phyloP scores from a whole-genome alignment of 2,329 filamentous ascomycete species.

The Diaporthe sp. region DNA sequence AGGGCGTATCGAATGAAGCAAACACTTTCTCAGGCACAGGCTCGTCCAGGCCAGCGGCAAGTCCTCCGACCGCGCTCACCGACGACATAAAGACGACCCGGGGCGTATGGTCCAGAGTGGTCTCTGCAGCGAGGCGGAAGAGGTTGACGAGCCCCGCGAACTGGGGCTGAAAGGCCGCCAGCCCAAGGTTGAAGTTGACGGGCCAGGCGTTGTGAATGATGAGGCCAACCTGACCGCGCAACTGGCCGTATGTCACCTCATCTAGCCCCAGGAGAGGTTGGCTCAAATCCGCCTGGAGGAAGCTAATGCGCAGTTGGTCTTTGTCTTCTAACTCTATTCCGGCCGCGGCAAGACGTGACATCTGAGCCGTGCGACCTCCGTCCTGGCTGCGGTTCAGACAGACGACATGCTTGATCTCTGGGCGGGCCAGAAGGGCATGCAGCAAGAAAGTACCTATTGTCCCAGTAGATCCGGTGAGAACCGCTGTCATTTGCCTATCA shows the following conservation, averaged over 20 bases:
- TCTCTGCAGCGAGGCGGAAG: background rate
- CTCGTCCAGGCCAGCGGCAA: background rate
- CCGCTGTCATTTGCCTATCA: background rate
- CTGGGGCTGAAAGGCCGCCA: background rate
- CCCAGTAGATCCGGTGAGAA: constrained; percentile 47
- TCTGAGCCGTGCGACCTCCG: constrained; percentile 4
- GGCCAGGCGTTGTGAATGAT: background rate
- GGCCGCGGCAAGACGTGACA: background rate
- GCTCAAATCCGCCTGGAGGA: background rate
- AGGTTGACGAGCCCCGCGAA: background rate
- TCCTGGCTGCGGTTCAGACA: constrained; percentile 22
- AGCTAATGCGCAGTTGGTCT: constrained; percentile 38
- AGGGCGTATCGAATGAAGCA: background rate
- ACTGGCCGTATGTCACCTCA: background rate
- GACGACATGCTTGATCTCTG: background rate
- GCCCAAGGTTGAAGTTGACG: background rate
- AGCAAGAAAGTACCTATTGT: constrained; percentile 27
- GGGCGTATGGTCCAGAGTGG: background rate
- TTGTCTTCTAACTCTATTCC: background rate
- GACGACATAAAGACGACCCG: background rate
- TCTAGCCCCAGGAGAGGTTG: background rate
- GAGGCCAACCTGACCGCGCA: background rate
- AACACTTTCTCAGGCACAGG: background rate
- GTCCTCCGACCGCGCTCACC: background rate
- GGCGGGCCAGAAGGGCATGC: background rate